Conservation (phyloP, 257 asterid genomes). For the Solanum lignicaule region DNA sequence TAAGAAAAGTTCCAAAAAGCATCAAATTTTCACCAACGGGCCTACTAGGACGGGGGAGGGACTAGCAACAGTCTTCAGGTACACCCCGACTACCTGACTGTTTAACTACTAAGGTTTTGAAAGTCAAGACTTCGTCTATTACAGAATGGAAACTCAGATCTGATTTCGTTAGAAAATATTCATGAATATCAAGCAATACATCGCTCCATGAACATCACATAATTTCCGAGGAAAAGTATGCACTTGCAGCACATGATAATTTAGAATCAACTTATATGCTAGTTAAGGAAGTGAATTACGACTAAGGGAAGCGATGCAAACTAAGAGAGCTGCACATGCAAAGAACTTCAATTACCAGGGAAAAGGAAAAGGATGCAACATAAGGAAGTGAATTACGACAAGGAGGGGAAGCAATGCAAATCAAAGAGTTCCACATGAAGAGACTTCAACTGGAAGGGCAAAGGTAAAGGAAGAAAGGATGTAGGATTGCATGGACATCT, state of each 20-base stretch:
- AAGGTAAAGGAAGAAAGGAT: background rate
- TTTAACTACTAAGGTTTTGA: background rate
- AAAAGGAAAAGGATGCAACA: background rate
- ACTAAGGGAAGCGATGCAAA: background rate
- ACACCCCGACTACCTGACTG: background rate
- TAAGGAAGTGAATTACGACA: background rate
- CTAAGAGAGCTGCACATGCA: background rate
- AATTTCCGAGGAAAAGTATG: background rate
- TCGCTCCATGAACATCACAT: background rate
- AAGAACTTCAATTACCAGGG: background rate
- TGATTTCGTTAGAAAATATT: background rate
- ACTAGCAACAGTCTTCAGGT: background rate
- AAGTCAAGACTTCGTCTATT: background rate
- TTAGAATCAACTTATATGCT: background rate
- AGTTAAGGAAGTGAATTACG: background rate
- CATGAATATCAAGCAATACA: background rate
- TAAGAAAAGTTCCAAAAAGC: background rate
- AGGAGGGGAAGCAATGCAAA: background rate
- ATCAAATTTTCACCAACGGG: background rate
- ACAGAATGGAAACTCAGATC: background rate
- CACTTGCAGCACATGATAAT: background rate
- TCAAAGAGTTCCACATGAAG: background rate
- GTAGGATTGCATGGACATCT: background rate
- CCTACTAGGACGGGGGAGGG: background rate
- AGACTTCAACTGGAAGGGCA: background rate